Evolutionary conservation across 306 rosid species (phyloP).

Genomic region (Vigna hirtella): DNA sequence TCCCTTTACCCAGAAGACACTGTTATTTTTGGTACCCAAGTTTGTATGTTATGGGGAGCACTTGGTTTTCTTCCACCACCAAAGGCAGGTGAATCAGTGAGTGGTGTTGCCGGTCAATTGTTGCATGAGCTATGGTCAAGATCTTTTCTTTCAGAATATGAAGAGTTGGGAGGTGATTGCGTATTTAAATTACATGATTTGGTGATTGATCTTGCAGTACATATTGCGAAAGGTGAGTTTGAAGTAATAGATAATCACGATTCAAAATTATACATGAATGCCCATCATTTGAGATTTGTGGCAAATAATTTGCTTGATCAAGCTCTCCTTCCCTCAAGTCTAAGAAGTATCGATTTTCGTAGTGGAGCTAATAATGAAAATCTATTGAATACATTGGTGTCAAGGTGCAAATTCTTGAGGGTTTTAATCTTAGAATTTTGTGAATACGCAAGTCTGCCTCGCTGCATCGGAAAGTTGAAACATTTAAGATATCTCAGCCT

Average conservation of each 20-base stretch:
- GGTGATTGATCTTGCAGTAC: background rate
- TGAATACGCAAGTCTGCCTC: too few species aligned
- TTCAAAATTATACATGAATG: background rate
- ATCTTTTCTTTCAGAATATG: background rate
- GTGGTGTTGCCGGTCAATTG: too few species aligned
- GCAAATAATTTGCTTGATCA: background rate
- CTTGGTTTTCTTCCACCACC: background rate
- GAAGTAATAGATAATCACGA: background rate
- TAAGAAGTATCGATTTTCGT: rapidly evolving
- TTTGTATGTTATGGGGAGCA: background rate
- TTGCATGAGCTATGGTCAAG: background rate
- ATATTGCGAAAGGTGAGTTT: background rate
- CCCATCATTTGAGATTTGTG: background rate
- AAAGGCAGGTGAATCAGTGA: too few species aligned
- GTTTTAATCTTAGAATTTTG: too few species aligned
- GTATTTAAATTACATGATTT: background rate
- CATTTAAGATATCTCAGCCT: too few species aligned
- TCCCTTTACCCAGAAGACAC: background rate
- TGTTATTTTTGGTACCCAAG: rapidly evolving
- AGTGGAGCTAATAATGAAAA: too few species aligned
- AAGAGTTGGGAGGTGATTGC: background rate
- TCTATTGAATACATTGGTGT: too few species aligned
- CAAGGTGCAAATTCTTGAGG: too few species aligned
- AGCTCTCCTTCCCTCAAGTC: background rate
- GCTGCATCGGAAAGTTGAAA: too few species aligned